Conservation (phyloP, 768 basidiomycete species). For the Rhodotorula sphaerocarpa region DNA sequence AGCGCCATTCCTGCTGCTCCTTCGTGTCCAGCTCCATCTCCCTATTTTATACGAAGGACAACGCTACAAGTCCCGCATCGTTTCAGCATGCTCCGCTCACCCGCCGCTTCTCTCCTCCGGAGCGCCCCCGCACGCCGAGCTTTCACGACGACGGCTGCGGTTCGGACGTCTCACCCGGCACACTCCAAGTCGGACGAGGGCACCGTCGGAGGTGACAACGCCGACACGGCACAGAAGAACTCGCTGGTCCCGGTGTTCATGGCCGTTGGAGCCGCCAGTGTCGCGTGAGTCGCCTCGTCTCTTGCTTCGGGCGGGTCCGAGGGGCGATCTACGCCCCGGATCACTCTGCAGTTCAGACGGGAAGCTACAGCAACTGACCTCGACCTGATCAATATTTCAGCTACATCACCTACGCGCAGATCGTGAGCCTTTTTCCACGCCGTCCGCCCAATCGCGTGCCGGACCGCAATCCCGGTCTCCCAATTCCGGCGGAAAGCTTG, state of each 20-base stretch:
- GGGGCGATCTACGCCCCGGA: too few species aligned
- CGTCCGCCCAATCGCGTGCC: too few species aligned
- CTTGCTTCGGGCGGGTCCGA: not conserved
- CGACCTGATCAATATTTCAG: not conserved
- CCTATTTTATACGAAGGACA: too few species aligned
- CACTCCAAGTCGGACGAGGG: not conserved
- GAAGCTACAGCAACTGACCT: too few species aligned
- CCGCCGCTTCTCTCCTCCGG: not conserved
- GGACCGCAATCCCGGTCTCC: too few species aligned
- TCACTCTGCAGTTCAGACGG: too few species aligned
- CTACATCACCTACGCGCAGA: slow-evolving; percentile 7
- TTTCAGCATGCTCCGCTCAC: not conserved
- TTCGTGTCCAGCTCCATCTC: not conserved
- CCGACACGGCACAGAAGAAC: slow-evolving; percentile 6
- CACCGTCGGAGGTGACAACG: slow-evolving; percentile 1
- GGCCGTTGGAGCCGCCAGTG: not conserved
- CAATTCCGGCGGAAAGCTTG: too few species aligned
- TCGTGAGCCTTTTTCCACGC: not conserved
- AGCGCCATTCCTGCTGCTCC: too few species aligned
- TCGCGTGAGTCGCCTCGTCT: slow-evolving; percentile 1
- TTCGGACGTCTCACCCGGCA: not conserved
- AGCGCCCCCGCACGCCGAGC: not conserved
- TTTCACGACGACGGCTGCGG: not conserved
- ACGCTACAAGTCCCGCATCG: too few species aligned
- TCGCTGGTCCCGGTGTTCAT: not conserved